Evolutionary conservation across 2,329 filamentous ascomycete genomes (phyloP).

Genomic region (Xylaria multiplex): DNA sequence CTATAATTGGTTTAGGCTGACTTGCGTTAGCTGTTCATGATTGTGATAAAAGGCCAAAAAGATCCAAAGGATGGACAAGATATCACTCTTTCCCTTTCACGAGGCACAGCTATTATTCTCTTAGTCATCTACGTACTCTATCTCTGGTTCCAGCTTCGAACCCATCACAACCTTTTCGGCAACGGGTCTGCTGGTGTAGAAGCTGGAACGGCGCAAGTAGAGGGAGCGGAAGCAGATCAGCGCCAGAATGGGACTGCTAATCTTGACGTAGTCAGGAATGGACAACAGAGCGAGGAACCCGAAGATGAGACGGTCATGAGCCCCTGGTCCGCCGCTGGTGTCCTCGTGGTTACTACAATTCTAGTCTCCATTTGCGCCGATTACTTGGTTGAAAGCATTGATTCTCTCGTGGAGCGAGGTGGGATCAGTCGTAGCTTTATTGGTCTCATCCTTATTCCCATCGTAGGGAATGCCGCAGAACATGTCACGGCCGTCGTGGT

Average conservation of each 20-base stretch:
- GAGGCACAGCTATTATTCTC: constrained; percentile 79
- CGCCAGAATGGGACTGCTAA: background rate
- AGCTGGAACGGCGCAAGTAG: constrained; percentile 30
- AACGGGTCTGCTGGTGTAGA: constrained; percentile 49
- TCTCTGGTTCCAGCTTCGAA: constrained; percentile 80
- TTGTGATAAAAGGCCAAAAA: constrained; percentile 57
- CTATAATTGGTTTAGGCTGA: constrained; percentile 35
- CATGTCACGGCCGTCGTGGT: constrained; percentile 85
- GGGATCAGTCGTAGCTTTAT: constrained; percentile 84
- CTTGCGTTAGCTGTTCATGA: constrained; percentile 68
- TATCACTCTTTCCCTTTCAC: constrained; percentile 77
- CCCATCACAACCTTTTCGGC: constrained; percentile 78
- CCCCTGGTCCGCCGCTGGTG: constrained; percentile 70
- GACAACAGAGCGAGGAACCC: constrained; percentile 55
- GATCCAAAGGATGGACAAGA: constrained; percentile 55
- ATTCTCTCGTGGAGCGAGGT: constrained; percentile 73
- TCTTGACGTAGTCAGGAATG: constrained; percentile 52
- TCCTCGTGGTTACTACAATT: constrained; percentile 75
- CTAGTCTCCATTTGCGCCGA: constrained; percentile 79
- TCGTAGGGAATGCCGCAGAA: constrained; percentile 83
- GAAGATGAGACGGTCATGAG: constrained; percentile 60
- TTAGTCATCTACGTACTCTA: constrained; percentile 80
- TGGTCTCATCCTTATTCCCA: constrained; percentile 80
- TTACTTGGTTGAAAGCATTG: constrained; percentile 80
- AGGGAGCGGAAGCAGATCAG: constrained; percentile 20